Evolutionary conservation across 2,329 filamentous ascomycete species (phyloP).

Genomic region (Cytospora piceae): DNA sequence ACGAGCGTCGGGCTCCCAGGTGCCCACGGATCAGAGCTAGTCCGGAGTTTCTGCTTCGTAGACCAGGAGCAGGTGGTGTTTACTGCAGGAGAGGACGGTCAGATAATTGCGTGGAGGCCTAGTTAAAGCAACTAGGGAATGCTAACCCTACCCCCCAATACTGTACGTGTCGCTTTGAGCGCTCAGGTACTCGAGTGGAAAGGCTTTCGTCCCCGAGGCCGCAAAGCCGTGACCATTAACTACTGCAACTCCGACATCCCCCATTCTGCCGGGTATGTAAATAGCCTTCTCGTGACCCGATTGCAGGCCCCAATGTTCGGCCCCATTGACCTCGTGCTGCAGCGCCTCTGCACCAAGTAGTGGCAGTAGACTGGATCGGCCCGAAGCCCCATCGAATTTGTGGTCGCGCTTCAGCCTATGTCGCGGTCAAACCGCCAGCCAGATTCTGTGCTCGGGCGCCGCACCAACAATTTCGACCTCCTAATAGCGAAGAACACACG

Average conservation of each 20-base stretch:
- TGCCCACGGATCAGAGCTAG: slow-evolving; percentile 66
- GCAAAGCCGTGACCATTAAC: no score
- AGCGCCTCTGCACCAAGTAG: not conserved
- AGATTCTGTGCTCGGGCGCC: not conserved
- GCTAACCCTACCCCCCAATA: no score
- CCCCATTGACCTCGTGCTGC: not conserved
- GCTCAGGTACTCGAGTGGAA: no score
- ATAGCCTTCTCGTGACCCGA: not conserved
- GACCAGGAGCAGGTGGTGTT: slow-evolving; percentile 63
- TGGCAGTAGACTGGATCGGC: not conserved
- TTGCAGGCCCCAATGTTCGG: not conserved
- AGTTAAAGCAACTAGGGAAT: slow-evolving; percentile 1
- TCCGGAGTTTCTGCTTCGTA: slow-evolving; percentile 66
- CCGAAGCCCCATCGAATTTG: not conserved
- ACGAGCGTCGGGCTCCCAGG: slow-evolving; percentile 63
- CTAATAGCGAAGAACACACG: not conserved
- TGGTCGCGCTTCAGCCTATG: not conserved
- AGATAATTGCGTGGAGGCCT: slow-evolving; percentile 60
- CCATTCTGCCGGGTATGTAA: not conserved
- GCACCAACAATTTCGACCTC: not conserved
- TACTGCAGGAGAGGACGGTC: slow-evolving; percentile 62
- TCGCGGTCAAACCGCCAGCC: not conserved
- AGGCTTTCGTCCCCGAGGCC: no score
- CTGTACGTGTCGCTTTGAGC: no score
- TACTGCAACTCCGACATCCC: not conserved